Percentiles rank a stretch among this genome's conserved stretches.
phyloP scores from a whole-genome alignment of 176 grass and related monocot species.

The Aegilops tauschii region DNA sequence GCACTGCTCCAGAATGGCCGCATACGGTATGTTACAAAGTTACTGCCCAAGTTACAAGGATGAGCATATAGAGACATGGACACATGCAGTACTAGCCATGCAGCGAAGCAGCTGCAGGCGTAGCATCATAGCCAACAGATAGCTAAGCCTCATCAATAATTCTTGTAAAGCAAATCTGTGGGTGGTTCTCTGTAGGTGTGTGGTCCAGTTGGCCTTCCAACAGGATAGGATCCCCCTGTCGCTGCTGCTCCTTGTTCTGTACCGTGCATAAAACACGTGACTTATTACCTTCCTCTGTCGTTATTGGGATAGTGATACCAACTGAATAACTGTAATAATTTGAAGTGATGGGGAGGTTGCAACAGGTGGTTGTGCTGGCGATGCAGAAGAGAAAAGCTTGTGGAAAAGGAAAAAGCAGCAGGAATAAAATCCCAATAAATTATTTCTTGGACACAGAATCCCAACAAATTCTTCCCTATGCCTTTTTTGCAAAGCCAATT shows the following conservation, averaged over 20 bases:
- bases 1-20: not conserved
- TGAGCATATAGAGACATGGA: not conserved
- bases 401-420: not conserved
- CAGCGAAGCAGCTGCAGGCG: conserved; percentile 9
- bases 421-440: not conserved
- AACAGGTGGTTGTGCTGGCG: conserved; percentile 30
- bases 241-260: conserved; percentile 6
- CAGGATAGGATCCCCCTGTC: conserved; percentile 24
- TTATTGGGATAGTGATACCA: conserved; percentile 32
- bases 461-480: not conserved
- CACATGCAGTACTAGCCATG: not conserved
- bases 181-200: conserved; percentile 20
- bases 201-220: conserved; percentile 31
- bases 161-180: conserved; percentile 23
- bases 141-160: conserved; percentile 26
- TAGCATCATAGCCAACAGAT: not conserved
- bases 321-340: conserved; percentile 42
- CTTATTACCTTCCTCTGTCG: conserved; percentile 31
- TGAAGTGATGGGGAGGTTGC: conserved; percentile 18
- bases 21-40: not conserved
- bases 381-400: not conserved
- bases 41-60: not conserved
- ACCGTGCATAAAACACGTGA: conserved; percentile 41
- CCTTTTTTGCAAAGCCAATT: not conserved
- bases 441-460: not conserved